phyloP scores from a whole-genome alignment of 495 filamentous ascomycete species.

The Clohesyomyces aquaticus region DNA sequence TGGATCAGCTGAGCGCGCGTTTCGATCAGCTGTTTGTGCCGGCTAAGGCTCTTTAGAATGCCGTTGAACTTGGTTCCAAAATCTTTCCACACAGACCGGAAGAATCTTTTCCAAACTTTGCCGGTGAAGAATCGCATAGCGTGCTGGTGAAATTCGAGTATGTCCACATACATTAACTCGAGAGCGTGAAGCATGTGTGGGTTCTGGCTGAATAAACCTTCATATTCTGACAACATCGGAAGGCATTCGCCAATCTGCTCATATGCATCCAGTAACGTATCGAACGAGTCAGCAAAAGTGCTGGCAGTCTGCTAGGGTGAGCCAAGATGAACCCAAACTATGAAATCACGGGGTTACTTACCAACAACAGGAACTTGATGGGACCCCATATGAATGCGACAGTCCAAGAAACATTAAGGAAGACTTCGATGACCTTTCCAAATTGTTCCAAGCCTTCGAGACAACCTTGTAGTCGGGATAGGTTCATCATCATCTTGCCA shows the following conservation, averaged over 20 bases:
- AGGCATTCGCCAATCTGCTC: slow-evolving; percentile 49
- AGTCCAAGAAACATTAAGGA: slow-evolving; percentile 17
- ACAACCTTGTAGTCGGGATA: slow-evolving; percentile 11
- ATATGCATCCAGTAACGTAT: slow-evolving; percentile 52
- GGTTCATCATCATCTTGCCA: slow-evolving; percentile 16
- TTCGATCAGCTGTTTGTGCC: slow-evolving; percentile 49
- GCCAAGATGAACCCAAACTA: background rate
- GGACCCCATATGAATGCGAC: slow-evolving; percentile 37
- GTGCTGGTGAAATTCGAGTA: slow-evolving; percentile 51
- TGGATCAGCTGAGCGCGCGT: slow-evolving; percentile 33
- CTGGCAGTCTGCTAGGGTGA: slow-evolving; percentile 39
- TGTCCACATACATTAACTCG: slow-evolving; percentile 51
- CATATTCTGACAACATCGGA: slow-evolving; percentile 47
- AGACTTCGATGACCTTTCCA: slow-evolving; percentile 27
- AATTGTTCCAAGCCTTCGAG: slow-evolving; percentile 33
- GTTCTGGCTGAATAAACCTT: slow-evolving; percentile 41
- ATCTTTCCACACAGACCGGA: slow-evolving; percentile 49
- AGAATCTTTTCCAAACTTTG: slow-evolving; percentile 46
- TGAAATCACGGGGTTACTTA: background rate
- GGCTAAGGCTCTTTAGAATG: slow-evolving; percentile 46
- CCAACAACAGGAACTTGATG: slow-evolving; percentile 34
- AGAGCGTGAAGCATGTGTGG: slow-evolving; percentile 44
- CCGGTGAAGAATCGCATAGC: slow-evolving; percentile 46
- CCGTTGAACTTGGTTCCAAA: slow-evolving; percentile 46
- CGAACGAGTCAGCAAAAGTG: slow-evolving; percentile 46